phyloP scores from a whole-genome alignment of 2,329 filamentous ascomycete genomes.

The Epichloe festucae region DNA sequence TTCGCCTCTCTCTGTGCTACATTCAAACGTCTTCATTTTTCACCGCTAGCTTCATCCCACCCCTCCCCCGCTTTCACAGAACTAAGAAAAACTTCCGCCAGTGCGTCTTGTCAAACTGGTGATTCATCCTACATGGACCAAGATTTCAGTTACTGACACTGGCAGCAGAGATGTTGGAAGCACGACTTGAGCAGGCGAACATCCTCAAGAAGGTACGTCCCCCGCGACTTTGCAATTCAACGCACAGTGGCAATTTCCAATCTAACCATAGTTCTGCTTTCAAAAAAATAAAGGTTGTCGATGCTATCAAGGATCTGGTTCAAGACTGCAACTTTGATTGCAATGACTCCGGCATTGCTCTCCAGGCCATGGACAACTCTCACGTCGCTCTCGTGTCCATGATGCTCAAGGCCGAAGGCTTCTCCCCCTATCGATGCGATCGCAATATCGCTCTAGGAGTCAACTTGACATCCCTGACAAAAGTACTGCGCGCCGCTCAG shows the following conservation, averaged over 20 bases:
- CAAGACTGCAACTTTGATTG: conserved; percentile 99
- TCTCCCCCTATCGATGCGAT: conserved; percentile 93
- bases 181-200: conserved; percentile 86
- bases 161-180: conserved; percentile 69
- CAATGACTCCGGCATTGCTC: conserved; percentile 97
- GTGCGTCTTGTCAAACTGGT: not conserved
- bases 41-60: not conserved
- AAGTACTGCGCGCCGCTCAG: conserved; percentile 88
- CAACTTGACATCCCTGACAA: conserved; percentile 92
- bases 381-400: conserved; percentile 98
- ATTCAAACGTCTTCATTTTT: not conserved
- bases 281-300: conserved; percentile 61
- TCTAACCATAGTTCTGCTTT: not conserved
- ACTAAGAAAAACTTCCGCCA: not conserved
- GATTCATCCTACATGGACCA: not conserved
- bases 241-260: not conserved
- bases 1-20: not conserved
- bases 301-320: conserved; percentile 97
- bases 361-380: conserved; percentile 99
- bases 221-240: too few species aligned
- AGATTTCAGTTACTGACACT: not conserved
- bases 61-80: not conserved
- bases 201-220: conserved; percentile 81
- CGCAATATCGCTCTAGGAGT: conserved; percentile 97
- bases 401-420: conserved; percentile 92